Conservation (phyloP, 306 rosid genomes). For the Ammopiptanthus mongolicus region DNA sequence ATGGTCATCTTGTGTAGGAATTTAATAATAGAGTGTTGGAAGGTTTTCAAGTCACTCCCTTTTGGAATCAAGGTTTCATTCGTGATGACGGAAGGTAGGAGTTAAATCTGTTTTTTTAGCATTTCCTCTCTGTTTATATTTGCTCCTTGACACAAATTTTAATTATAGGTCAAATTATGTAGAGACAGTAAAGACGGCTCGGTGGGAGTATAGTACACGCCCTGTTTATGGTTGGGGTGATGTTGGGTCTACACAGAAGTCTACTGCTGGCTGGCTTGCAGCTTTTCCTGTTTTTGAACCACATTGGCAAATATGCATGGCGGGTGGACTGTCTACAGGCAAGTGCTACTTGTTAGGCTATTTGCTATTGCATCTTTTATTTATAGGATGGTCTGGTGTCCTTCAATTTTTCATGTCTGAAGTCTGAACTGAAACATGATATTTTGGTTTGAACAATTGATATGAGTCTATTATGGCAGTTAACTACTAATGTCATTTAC, state of each 20-base stretch:
- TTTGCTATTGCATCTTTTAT: constrained; percentile 7
- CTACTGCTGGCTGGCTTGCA: constrained; percentile 98
- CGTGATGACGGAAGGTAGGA: constrained; percentile 85
- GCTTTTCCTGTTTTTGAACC: constrained; percentile 99
- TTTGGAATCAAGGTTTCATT: constrained; percentile 91
- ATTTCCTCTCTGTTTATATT: constrained; percentile 7
- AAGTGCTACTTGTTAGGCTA: constrained; percentile 25
- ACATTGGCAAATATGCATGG: constrained; percentile 99
- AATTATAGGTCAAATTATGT: constrained; percentile 69
- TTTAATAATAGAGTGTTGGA: constrained; percentile 64
- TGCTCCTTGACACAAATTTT: constrained; percentile 22
- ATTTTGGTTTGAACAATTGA: constrained; percentile 8
- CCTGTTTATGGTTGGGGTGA: constrained; percentile 97
- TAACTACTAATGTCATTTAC: background rate
- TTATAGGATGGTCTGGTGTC: background rate
- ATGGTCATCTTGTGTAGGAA: constrained; percentile 48
- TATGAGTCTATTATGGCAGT: background rate
- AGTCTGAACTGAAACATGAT: background rate
- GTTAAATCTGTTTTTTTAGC: background rate
- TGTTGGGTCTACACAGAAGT: constrained; percentile 75
- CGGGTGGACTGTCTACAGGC: constrained; percentile 89
- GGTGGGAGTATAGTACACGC: constrained; percentile 90
- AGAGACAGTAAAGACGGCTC: constrained; percentile 71
- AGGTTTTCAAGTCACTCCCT: constrained; percentile 96
- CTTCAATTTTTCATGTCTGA: background rate